Evolutionary conservation across 805 yeast genomes (phyloP), one percentile per base, ranked within the genome.

Genomic region (Maudiozyma bulderi): DNA sequence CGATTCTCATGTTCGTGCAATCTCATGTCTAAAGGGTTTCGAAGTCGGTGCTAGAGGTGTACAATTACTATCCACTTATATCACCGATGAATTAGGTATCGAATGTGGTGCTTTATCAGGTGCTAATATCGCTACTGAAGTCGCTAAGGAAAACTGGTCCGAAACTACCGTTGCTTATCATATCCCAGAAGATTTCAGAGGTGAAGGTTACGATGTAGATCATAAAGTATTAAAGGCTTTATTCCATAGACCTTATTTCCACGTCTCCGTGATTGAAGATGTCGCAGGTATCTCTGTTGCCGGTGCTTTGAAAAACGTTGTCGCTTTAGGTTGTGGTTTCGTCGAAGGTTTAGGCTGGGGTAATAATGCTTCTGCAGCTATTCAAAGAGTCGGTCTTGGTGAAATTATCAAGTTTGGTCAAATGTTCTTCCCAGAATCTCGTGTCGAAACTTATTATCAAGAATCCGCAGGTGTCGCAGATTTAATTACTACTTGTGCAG

Each of bases 271-370:
- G 51, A 78, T 88, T 51, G 82, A 82, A 52, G 99, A 93, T 67
- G 95, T 91, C 50, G 95, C 95, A 28, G 99, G 99, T 66, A 93
- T 89, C 50, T 87, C 96, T 2, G 79, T 93, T 52, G 95, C 96
- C 42, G 99, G 99, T 65, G 99, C 99, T 9, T 78, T 93, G 69
- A 93, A 93, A 74, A 93, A 93, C 71, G 86, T 93, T 47, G 91
- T 91, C 54, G 99, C 99, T 37, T 74, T 89, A 63, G 95, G 96
- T 55, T 96, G 95, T 53, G 99, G 99, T 49, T 86, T 93, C 65
- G 98, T 91, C 54, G 95, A 88, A 70, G 99, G 99, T 59, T 77
- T 86, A 54, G 96, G 95, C 54, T 93, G 99, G 99, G 99, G 99
- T 68, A 96, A 89, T 70, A 93, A 93, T 67, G 98, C 99, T 55